Evolutionary conservation across 2,329 filamentous ascomycete genomes (phyloP).

Genomic region (Claviceps sorghi): DNA sequence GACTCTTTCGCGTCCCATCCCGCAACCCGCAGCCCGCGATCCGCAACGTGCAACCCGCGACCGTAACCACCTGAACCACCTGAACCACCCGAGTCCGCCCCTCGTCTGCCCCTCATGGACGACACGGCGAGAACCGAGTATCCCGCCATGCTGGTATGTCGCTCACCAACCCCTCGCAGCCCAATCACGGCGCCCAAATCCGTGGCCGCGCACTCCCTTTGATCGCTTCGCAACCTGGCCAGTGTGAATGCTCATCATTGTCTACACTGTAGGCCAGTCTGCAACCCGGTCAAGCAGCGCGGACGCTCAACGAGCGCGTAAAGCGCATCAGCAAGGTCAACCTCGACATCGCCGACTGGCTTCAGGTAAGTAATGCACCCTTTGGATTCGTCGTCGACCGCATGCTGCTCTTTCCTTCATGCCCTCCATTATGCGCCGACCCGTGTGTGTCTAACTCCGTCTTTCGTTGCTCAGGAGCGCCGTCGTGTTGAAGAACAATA

Average conservation of each 20-base stretch:
- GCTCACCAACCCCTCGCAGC: constrained; percentile 4
- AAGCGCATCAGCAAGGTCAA: constrained; percentile 79
- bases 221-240: not conserved
- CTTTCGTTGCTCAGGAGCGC: constrained; percentile 51
- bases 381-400: not conserved
- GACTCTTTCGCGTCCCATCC: no score
- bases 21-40: no score
- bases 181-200: not conserved
- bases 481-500: constrained; percentile 86
- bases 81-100: not conserved
- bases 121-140: constrained; percentile 78
- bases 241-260: not conserved
- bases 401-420: not conserved
- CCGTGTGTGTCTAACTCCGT: constrained; percentile 1
- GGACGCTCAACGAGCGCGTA: constrained; percentile 72
- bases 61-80: not conserved
- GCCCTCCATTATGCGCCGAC: not conserved
- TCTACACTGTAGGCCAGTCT: constrained; percentile 51
- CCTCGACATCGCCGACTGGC: constrained; percentile 85
- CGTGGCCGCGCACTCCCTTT: not conserved
- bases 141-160: constrained; percentile 79
- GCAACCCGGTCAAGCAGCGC: constrained; percentile 67
- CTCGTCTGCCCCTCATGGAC: constrained; percentile 42
- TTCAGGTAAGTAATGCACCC: constrained; percentile 51
- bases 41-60: no score